Evolutionary conservation across 345 rosid genomes (phyloP).

Genomic region (Eucalyptus sideroxylon): DNA sequence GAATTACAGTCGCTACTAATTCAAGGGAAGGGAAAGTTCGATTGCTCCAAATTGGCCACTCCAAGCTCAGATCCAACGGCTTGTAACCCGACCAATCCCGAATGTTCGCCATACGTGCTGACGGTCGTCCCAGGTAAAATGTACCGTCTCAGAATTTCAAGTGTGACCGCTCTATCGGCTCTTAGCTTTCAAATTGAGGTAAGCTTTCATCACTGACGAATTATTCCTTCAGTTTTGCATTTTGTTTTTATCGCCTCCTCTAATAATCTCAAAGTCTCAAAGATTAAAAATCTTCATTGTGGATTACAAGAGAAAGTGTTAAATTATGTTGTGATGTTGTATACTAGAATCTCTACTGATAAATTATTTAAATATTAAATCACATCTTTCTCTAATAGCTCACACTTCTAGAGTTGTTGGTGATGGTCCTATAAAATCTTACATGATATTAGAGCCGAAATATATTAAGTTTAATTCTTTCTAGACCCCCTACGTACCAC

Average conservation of each 20-base stretch:
- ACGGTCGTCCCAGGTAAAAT: slow-evolving; percentile 50
- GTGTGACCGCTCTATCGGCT: slow-evolving; percentile 60
- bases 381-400: no score
- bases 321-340: no score
- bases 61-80: slow-evolving; percentile 3
- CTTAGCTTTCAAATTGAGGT: slow-evolving; percentile 75
- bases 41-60: slow-evolving; percentile 24
- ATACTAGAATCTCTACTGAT: not conserved
- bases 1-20: slow-evolving; percentile 46
- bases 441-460: no score
- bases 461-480: no score
- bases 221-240: not conserved
- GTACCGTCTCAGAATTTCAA: slow-evolving; percentile 43
- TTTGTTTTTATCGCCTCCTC: not conserved
- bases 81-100: slow-evolving; percentile 37
- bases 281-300: not conserved
- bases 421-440: no score
- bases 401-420: no score
- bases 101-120: slow-evolving; percentile 37
- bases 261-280: not conserved
- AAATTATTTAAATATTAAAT: no score
- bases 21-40: slow-evolving; percentile 56
- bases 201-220: not conserved
- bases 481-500: no score
- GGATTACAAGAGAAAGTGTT: not conserved